Conservation (phyloP, 208 protist species). For the Leishmania tarentolae region DNA sequence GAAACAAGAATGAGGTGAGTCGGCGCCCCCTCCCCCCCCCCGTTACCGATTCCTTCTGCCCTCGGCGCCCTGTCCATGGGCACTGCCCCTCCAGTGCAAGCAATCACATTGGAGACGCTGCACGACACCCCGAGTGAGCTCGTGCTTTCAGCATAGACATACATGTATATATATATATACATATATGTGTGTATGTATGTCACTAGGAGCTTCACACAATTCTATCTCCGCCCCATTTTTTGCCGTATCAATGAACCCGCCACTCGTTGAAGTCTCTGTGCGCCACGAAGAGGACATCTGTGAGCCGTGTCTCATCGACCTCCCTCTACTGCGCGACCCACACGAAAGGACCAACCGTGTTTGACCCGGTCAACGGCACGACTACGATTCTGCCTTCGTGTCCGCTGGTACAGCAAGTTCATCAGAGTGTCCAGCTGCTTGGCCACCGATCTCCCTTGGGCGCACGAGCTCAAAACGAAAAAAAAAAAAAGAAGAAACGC, state of each 20-base stretch:
- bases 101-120: not conserved
- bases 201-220: not conserved
- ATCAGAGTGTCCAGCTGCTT: not conserved
- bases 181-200: not conserved
- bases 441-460: not conserved
- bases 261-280: not conserved
- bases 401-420: not conserved
- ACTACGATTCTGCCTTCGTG: not conserved
- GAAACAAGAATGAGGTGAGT: not conserved
- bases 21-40: too few relatives aligned
- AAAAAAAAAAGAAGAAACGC: not conserved
- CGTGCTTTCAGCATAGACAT: not conserved
- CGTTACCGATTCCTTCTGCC: not conserved
- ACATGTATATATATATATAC: not conserved
- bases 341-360: not conserved
- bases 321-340: not conserved
- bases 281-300: too few relatives aligned
- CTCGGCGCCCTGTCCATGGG: not conserved
- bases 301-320: not conserved
- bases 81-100: not conserved
- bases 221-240: not conserved
- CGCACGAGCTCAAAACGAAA: not conserved
- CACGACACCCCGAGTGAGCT: not conserved
- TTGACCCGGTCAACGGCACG: not conserved
- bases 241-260: not conserved